A percentile compares a stretch with the other conserved stretches of the same genome.
phyloP scores from a whole-genome alignment of 1,284 basidiomycete species.

The Ceratobasidium sp. region DNA sequence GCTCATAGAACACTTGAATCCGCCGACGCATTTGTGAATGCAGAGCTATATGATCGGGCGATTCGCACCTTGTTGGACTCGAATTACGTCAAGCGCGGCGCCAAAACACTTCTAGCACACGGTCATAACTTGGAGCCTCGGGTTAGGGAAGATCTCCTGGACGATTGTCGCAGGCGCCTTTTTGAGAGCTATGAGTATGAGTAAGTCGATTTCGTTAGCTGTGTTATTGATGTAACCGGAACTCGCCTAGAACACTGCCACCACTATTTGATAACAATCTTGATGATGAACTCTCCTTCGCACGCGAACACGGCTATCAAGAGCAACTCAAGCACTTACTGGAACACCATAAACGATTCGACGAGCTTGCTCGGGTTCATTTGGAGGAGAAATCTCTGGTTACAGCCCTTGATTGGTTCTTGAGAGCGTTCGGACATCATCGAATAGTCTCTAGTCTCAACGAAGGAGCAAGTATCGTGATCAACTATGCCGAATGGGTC shows the following conservation, averaged over 20 bases:
- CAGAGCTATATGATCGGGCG: slow-evolving; percentile 6
- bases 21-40: slow-evolving; percentile 14
- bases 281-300: background rate
- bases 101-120: background rate
- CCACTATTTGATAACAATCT: slow-evolving; percentile 6
- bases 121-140: background rate
- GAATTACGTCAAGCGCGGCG: background rate
- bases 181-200: background rate
- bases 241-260: background rate
- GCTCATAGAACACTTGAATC: background rate
- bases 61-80: slow-evolving; percentile 2
- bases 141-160: background rate
- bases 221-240: background rate
- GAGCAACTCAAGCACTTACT: slow-evolving; percentile 1
- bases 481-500: slow-evolving; percentile 6
- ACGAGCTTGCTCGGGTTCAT: slow-evolving; percentile 5
- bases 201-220: background rate
- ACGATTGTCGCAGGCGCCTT: slow-evolving; percentile 5
- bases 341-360: background rate
- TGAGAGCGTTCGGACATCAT: background rate
- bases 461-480: background rate
- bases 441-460: background rate
- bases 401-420: background rate
- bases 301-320: background rate
- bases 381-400: background rate